Evolutionary conservation across 1,284 basidiomycete genomes (phyloP).

Genomic region (Neolentinus lepideus): DNA sequence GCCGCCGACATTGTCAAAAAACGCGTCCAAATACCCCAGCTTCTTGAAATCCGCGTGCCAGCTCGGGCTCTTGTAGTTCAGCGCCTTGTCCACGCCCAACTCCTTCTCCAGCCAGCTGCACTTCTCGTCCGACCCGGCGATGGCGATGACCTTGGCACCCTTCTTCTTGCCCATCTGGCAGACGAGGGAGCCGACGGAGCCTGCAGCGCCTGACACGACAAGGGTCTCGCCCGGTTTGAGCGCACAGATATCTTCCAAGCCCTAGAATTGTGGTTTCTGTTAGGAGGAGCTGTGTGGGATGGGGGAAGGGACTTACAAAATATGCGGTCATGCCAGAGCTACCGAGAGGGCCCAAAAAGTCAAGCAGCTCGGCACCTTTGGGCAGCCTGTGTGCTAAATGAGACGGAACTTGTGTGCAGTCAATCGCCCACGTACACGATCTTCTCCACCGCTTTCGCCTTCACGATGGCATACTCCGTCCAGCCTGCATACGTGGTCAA

Average conservation of each 20-base stretch:
- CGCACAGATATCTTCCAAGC: slow-evolving; percentile 74
- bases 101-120: slow-evolving; percentile 77
- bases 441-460: slow-evolving; percentile 45
- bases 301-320: slow-evolving; percentile 42
- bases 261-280: slow-evolving; percentile 43
- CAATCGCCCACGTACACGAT: slow-evolving; percentile 37
- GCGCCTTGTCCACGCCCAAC: slow-evolving; percentile 73
- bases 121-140: slow-evolving; percentile 77
- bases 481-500: slow-evolving; percentile 44
- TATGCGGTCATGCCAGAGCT: slow-evolving; percentile 74
- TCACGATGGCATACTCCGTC: slow-evolving; percentile 68
- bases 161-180: slow-evolving; percentile 73
- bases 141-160: slow-evolving; percentile 79
- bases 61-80: slow-evolving; percentile 82
- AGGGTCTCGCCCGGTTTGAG: slow-evolving; percentile 79
- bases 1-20: slow-evolving; percentile 83
- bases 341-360: slow-evolving; percentile 76
- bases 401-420: background rate
- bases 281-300: slow-evolving; percentile 1
- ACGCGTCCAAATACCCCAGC: slow-evolving; percentile 60
- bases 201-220: slow-evolving; percentile 84
- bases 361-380: slow-evolving; percentile 52
- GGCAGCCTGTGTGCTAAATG: slow-evolving; percentile 33
- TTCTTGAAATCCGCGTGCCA: slow-evolving; percentile 60
- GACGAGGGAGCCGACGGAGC: slow-evolving; percentile 72